phyloP scores from a whole-genome alignment of 805 yeast genomes.

The Saccharomyces paradoxus region DNA sequence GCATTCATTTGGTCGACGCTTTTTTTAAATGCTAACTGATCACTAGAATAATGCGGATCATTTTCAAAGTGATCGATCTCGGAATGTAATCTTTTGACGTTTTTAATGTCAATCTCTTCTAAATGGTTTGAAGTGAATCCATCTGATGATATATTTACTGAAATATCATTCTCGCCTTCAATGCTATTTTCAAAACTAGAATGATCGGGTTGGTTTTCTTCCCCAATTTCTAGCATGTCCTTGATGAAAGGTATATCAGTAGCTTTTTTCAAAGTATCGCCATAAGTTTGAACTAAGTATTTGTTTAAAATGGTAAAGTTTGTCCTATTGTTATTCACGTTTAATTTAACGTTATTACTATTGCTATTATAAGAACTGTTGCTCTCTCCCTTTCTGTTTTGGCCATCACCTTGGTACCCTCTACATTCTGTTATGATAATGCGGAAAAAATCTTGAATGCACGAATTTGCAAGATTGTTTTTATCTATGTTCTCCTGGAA shows the following conservation, averaged over 20 bases:
- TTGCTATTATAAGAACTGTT: neutral
- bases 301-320: slow-evolving; percentile 24
- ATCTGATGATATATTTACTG: neutral
- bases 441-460: slow-evolving; percentile 63
- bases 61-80: slow-evolving; percentile 1
- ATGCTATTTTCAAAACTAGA: slow-evolving; percentile 1
- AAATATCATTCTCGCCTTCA: neutral
- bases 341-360: slow-evolving; percentile 14
- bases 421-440: slow-evolving; percentile 28
- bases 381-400: neutral
- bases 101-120: neutral
- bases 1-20: neutral
- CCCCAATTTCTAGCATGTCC: slow-evolving; percentile 11
- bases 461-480: slow-evolving; percentile 65
- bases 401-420: slow-evolving; percentile 5
- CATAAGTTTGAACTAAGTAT: slow-evolving; percentile 27
- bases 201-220: slow-evolving; percentile 2
- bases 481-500: slow-evolving; percentile 40
- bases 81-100: neutral
- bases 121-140: neutral
- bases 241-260: slow-evolving; percentile 24
- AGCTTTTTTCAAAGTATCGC: slow-evolving; percentile 26
- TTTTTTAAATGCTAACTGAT: neutral
- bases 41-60: neutral
- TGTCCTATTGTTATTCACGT: slow-evolving; percentile 10